These are phyloP conservation scores for Sporormia fimetaria DNA, from an alignment of 495 filamentous ascomycete species.

Conservation along the genomic window DNA sequence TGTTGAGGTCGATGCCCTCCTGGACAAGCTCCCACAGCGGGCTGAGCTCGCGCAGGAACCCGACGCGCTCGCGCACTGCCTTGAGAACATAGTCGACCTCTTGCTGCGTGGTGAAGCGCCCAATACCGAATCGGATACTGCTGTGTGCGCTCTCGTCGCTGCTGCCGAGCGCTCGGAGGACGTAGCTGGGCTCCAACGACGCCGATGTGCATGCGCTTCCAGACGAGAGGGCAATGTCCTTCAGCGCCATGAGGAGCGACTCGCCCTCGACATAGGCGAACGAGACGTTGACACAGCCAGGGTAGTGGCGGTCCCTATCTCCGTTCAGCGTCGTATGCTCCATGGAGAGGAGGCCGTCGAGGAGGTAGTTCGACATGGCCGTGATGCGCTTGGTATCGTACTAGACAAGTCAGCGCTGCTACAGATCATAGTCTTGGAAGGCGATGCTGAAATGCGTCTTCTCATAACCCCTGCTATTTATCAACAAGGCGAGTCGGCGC, in stretches of 20 bases:
- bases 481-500: slow-evolving; percentile 40
- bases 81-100: slow-evolving; percentile 98
- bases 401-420: slow-evolving; percentile 41
- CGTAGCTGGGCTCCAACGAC: slow-evolving; percentile 91
- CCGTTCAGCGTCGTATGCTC: slow-evolving; percentile 92
- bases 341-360: slow-evolving; percentile 68
- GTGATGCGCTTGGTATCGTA: slow-evolving; percentile 83
- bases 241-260: slow-evolving; percentile 93
- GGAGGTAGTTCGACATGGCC: slow-evolving; percentile 67
- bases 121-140: slow-evolving; percentile 95
- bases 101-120: slow-evolving; percentile 84
- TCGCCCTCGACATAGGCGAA: slow-evolving; percentile 98
- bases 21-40: slow-evolving; percentile 97
- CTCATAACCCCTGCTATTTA: slow-evolving; percentile 45
- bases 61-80: slow-evolving; percentile 79
- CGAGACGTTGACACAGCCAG: slow-evolving; percentile 95
- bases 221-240: slow-evolving; percentile 94
- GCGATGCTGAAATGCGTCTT: neutral
- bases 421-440: slow-evolving; percentile 2
- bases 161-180: slow-evolving; percentile 82
- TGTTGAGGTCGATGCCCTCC: slow-evolving; percentile 88
- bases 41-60: slow-evolving; percentile 87
- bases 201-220: slow-evolving; percentile 96
- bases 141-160: slow-evolving; percentile 96
- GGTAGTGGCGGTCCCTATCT: slow-evolving; percentile 71